Base-by-base conservation (phyloP, 352 stramenopile species). In the Pythium sukuiense region DNA sequence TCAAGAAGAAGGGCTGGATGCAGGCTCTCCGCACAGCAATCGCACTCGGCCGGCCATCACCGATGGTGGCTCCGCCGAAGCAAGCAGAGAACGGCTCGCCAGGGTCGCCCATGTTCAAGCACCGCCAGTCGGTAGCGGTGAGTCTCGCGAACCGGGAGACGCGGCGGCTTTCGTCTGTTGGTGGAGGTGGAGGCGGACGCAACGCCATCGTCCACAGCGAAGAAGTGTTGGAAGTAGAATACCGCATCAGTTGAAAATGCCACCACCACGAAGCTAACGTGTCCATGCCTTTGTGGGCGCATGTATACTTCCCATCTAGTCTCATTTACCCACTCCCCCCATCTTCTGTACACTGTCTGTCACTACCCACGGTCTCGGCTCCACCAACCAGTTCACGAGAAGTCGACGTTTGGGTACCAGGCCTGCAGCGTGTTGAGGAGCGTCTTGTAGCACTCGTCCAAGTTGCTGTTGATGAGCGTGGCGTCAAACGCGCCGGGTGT, bases 391-490 rank as follows among this genome's bases (percentile, higher is more conserved):
- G n/a, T 65, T 33, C 43, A 68, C 29, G 72, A 68, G 48, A 94
- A 82, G 49, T 87, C 60, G 9, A 88, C 71, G 7, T 71, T 77
- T 11, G 87, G 83, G 74, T 95, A 96, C 84, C 84, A 93, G 59
- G 80, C 61, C 57, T 85, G 73, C 53, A 98, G 78, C 48, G 73
- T 92, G 26, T 61, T 55, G 12, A 91, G 57, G 48, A 98, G 69
- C 73, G 90, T 63, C 8, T 33, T 41, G 70, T 95, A 97, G 46
- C 85, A 89, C 49, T 87, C 80, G 48, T 98, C 81, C 20, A 98
- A 63, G 62, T 95, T 79, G 56, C 83, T 81, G 74, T 98, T 98
- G 53, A 97, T 79, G 45, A 98, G 76, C 55, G 95, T 88, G 32
- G 84, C 73, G 64, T 98, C 89, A 65, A 98, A 98, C 55, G 93